Base-by-base conservation (phyloP, 2,329 filamentous ascomycete species). In the Periconia macrospinosa region DNA sequence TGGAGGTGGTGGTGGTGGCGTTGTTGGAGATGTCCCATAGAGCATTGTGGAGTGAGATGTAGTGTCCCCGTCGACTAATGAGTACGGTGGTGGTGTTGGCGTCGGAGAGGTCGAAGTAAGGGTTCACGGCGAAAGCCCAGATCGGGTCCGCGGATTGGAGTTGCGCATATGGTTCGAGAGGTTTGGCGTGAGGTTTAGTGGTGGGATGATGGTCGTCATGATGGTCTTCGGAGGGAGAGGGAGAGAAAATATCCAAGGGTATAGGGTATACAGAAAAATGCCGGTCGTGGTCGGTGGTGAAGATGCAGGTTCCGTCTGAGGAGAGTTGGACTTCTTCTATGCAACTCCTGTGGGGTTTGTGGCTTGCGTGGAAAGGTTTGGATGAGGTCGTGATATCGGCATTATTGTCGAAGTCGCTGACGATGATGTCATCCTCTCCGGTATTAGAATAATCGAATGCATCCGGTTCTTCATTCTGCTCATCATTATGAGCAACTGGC, bases 21-120 rank as follows among this genome's bases (percentile, higher is more conserved):
- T 14, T 18, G 9, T 23, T 41, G 49, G 67, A 41, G 2, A 55
- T 40, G 46, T 79, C 76, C 50, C 78, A 76, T 17, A 86, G 68
- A 2, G 80, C 80, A 46, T 85, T 86, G 53, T 77, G 72, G 14
- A 87, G 72, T 10, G 78, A 77, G 50, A 87, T 80, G 5, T 85
- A 84, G 45, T 82, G 79, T 55, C 85, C 79, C 27, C 78, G 72
- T 6, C 78, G 70, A 37, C 82, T 81, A 20, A 79, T 75, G 1
- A 87, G 75, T 10, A 84, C 72, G 3, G 83, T 68, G 1, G 77
- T 78, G 1, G 76, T 82, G 6, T 73, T 74, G 2, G 78, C 66
- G 50, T 85, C 77, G 43, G 78, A 74, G 13, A 85, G 71, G 52
- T 78, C 72, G 71, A 81, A 88, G 51, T 74, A 72, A 0, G 85